Evolutionary conservation across 768 basidiomycete species (phyloP).

Genomic region (Tricholoma bakamatsutake): DNA sequence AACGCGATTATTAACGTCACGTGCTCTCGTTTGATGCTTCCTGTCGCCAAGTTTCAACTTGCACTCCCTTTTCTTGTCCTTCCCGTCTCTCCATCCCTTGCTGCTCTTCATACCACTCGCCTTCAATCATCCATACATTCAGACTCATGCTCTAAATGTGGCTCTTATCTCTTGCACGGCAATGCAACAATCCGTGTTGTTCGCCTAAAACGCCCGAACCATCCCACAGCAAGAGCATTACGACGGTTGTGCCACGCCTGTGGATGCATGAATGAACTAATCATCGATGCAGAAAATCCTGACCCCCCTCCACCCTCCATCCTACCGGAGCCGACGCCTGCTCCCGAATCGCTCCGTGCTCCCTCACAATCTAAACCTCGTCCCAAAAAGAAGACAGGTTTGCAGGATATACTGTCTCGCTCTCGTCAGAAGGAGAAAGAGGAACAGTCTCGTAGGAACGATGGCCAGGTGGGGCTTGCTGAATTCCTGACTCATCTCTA

Average conservation of each 20-base stretch:
- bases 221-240: conserved; percentile 12
- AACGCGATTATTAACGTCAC: conserved; percentile 7
- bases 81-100: conserved; percentile 47
- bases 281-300: conserved; percentile 11
- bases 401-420: conserved; percentile 60
- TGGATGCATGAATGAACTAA: conserved; percentile 16
- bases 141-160: conserved; percentile 47
- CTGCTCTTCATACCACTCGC: conserved; percentile 55
- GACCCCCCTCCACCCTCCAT: neutral
- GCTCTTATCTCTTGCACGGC: conserved; percentile 38
- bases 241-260: conserved; percentile 28
- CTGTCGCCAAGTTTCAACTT: conserved; percentile 39
- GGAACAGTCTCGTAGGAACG: conserved; percentile 24
- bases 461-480: conserved; percentile 36
- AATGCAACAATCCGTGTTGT: conserved; percentile 30
- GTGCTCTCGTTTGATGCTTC: conserved; percentile 11
- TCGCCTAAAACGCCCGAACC: conserved; percentile 21
- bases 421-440: conserved; percentile 49
- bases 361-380: conserved; percentile 25
- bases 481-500: conserved; percentile 45
- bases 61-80: conserved; percentile 45
- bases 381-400: conserved; percentile 47
- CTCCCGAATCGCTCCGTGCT: conserved; percentile 8
- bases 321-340: conserved; percentile 4
- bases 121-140: conserved; percentile 21